Percentiles rank a stretch among this genome's conserved stretches.
Conservation (phyloP, 805 yeast species). For the Yarrowia keelungensis region DNA sequence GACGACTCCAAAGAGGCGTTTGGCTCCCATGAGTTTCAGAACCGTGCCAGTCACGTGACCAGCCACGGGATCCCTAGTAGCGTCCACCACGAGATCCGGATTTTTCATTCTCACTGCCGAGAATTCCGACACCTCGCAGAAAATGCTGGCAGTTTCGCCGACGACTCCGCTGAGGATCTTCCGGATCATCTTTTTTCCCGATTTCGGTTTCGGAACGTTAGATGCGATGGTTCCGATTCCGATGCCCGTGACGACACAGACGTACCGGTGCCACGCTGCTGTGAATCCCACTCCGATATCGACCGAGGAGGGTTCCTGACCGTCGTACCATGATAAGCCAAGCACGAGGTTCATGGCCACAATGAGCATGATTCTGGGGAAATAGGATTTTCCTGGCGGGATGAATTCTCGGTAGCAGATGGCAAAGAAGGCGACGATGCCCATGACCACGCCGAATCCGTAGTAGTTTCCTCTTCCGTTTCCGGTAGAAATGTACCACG, state of each 20-base stretch:
- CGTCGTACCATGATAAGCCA: constrained; percentile 49
- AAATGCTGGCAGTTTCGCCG: constrained; percentile 46
- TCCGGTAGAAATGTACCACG: constrained; percentile 51
- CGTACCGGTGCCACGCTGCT: constrained; percentile 50
- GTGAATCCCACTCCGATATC: constrained; percentile 47
- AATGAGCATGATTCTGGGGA: constrained; percentile 46
- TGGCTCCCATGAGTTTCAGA: constrained; percentile 40
- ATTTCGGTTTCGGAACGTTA: constrained; percentile 47
- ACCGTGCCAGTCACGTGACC: constrained; percentile 40
- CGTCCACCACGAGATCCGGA: constrained; percentile 43
- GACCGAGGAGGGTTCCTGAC: constrained; percentile 43
- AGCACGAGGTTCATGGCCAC: constrained; percentile 47
- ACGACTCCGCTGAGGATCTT: constrained; percentile 44
- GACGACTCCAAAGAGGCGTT: constrained; percentile 12
- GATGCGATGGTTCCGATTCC: constrained; percentile 48
- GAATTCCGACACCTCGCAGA: constrained; percentile 47
- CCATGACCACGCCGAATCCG: constrained; percentile 46
- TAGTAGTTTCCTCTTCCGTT: constrained; percentile 48
- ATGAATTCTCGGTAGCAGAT: constrained; percentile 47
- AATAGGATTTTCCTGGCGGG: constrained; percentile 41
- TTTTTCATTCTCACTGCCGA: constrained; percentile 45
- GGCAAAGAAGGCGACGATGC: constrained; percentile 41
- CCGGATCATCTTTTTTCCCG: constrained; percentile 49
- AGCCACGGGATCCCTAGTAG: constrained; percentile 44
- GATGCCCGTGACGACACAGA: constrained; percentile 48